A percentile compares a stretch with the other conserved stretches of the same genome.
Conservation (phyloP, 192 early-diverging fungal genomes). For the Coemansia furcata region DNA sequence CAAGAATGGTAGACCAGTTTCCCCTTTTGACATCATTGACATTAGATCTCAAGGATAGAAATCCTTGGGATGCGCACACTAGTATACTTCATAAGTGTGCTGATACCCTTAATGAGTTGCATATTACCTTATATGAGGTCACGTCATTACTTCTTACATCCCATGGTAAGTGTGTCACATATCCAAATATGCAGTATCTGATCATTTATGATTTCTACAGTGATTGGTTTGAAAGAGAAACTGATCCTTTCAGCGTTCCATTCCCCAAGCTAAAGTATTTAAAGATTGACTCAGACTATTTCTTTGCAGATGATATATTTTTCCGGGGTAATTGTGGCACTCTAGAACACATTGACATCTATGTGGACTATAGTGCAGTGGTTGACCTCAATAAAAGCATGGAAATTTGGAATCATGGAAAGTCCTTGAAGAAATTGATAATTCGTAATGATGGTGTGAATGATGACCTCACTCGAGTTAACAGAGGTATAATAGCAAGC, state of each 20-base stretch:
- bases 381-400: neutral
- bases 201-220: neutral
- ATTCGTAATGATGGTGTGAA: neutral
- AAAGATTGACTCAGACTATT: neutral
- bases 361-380: neutral
- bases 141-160: neutral
- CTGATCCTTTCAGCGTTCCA: neutral
- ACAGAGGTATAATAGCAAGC: neutral
- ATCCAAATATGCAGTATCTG: conserved; percentile 4
- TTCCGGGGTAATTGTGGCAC: conserved; percentile 1
- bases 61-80: neutral
- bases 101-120: neutral
- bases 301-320: conserved; percentile 5
- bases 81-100: neutral
- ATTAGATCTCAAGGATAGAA: neutral
- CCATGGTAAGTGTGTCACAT: neutral
- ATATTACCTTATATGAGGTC: neutral
- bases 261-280: neutral
- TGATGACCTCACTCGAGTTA: neutral
- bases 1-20: neutral
- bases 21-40: neutral
- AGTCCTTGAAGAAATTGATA: neutral
- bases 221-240: neutral
- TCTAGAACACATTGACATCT: neutral
- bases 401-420: neutral